These are phyloP conservation scores for Jamesozyma gamospora DNA, from an alignment of 805 yeast species.

Conservation along the genomic window DNA sequence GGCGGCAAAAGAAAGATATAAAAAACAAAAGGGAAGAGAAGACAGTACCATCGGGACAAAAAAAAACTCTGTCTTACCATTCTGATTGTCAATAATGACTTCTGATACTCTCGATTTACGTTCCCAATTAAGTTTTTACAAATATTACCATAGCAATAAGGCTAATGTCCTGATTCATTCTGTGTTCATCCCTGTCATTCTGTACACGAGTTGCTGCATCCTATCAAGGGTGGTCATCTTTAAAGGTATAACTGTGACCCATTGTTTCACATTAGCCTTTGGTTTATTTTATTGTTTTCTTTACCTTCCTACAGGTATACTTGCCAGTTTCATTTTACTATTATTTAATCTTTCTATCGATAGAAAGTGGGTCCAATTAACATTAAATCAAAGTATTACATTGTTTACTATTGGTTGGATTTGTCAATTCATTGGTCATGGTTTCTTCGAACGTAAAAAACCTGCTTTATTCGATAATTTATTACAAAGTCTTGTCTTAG, in stretches of 20 bases:
- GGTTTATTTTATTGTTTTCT: constrained; percentile 49
- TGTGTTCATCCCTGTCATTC: constrained; percentile 69
- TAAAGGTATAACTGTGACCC: constrained; percentile 36
- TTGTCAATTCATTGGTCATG: constrained; percentile 84
- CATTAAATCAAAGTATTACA: constrained; percentile 9
- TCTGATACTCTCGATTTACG: constrained; percentile 12
- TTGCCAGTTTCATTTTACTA: constrained; percentile 34
- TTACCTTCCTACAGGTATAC: constrained; percentile 42
- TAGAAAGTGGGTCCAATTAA: constrained; percentile 9
- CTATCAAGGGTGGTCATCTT: constrained; percentile 11
- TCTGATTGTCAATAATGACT: no score
- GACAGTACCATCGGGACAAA: no score
- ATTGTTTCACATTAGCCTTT: constrained; percentile 37
- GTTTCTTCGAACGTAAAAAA: constrained; percentile 63
- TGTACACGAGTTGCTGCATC: constrained; percentile 36
- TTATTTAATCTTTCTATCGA: constrained; percentile 22
- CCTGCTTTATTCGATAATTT: constrained; percentile 84
- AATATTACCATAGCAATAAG: constrained; percentile 42
- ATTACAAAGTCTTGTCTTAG: constrained; percentile 76
- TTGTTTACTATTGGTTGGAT: constrained; percentile 59
- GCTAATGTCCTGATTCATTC: constrained; percentile 69
- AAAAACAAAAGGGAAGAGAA: no score
- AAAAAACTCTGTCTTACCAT: no score
- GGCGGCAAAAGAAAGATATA: no score
- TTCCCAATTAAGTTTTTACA: constrained; percentile 48